Percentiles rank a stretch among this genome's conserved stretches.
Evolutionary conservation across 148 eudicot genomes (phyloP).

Genomic region (Rhododendron vialii): DNA sequence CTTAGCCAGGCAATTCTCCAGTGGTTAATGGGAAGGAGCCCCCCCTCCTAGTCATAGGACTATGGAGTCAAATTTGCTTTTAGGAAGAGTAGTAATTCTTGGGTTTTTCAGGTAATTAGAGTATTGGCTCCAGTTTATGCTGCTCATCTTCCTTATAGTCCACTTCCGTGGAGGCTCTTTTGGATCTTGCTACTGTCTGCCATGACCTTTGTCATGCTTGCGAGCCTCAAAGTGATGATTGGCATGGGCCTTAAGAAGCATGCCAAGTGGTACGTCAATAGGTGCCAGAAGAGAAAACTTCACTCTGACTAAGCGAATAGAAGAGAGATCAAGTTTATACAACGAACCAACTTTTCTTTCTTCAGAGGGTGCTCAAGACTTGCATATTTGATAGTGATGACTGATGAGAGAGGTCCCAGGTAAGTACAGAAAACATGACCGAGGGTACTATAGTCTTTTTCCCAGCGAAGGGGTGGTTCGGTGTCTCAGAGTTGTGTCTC

Average conservation of each 20-base stretch:
- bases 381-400: slow-evolving; percentile 3
- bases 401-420: background rate
- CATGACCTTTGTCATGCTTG: slow-evolving; percentile 81
- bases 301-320: slow-evolving; percentile 54
- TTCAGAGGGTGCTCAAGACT: background rate
- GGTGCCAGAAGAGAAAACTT: slow-evolving; percentile 75
- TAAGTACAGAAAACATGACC: slow-evolving; percentile 4
- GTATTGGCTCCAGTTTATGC: slow-evolving; percentile 82
- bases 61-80: background rate
- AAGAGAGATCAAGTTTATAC: background rate
- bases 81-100: background rate
- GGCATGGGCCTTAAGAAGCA: slow-evolving; percentile 80
- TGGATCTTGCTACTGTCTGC: slow-evolving; percentile 55
- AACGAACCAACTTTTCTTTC: background rate
- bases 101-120: slow-evolving; percentile 64
- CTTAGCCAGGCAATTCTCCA: background rate
- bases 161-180: slow-evolving; percentile 72
- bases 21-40: background rate
- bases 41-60: background rate
- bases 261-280: slow-evolving; percentile 74
- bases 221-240: slow-evolving; percentile 74
- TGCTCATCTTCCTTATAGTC: slow-evolving; percentile 75
- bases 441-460: background rate
- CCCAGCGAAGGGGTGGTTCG: background rate
- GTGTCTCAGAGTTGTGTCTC: background rate